Conservation (phyloP, 1,284 basidiomycete genomes). For the Marasmius sp. region DNA sequence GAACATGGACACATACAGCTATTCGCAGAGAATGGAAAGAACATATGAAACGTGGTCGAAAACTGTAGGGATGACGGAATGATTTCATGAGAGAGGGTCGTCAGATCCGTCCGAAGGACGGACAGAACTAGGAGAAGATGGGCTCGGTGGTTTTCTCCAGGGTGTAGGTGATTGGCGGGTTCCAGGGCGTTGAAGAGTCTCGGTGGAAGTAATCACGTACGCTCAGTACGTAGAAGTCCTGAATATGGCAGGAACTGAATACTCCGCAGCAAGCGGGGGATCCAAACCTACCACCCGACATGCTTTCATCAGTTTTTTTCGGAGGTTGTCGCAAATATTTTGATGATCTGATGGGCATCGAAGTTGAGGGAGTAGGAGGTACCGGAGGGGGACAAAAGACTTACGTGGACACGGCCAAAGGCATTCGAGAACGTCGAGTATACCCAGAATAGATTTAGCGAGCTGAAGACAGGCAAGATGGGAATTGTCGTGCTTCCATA, state of each 20-base stretch:
- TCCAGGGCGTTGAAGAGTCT: no score
- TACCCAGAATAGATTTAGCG: constrained; percentile 60
- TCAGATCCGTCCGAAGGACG: no score
- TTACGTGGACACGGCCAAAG: constrained; percentile 72
- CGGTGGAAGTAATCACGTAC: no score
- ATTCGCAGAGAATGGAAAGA: no score
- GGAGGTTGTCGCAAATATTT: constrained; percentile 43
- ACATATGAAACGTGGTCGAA: no score
- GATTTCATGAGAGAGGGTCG: no score
- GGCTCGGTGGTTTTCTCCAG: no score
- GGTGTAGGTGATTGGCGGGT: no score
- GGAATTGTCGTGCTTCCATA: constrained; percentile 66
- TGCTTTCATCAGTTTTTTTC: constrained; percentile 45
- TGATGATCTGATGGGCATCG: constrained; percentile 38
- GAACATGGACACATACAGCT: no score
- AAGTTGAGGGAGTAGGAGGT: neutral
- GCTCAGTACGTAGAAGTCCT: no score
- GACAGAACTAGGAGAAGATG: no score
- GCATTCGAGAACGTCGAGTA: constrained; percentile 63
- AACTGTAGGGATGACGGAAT: no score
- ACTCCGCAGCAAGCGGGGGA: constrained; percentile 37
- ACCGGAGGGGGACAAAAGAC: constrained; percentile 20
- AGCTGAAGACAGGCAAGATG: constrained; percentile 63
- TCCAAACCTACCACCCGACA: constrained; percentile 42
- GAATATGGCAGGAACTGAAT: constrained; percentile 30